Evolutionary conservation across 495 filamentous ascomycete genomes (phyloP).

Genomic region (Pyrenula massariospora): DNA sequence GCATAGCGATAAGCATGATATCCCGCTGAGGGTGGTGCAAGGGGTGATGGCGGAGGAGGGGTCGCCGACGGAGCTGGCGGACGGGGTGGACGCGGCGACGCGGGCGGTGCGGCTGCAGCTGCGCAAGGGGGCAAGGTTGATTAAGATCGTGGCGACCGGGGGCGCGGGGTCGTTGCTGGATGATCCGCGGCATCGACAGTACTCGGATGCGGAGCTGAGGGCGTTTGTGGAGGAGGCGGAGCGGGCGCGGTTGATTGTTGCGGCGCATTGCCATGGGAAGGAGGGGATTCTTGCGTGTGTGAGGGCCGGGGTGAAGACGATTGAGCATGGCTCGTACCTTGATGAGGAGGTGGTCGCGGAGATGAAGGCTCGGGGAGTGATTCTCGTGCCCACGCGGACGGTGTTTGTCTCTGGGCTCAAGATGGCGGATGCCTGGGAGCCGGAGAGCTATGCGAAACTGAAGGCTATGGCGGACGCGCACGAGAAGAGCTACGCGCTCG

Average conservation of each 20-base stretch:
- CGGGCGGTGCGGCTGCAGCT: slow-evolving; percentile 34
- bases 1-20: slow-evolving; percentile 31
- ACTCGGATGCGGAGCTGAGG: slow-evolving; percentile 33
- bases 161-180: slow-evolving; percentile 34
- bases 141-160: slow-evolving; percentile 38
- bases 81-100: slow-evolving; percentile 35
- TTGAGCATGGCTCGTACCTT: slow-evolving; percentile 32
- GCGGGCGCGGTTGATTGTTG: slow-evolving; percentile 28
- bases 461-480: slow-evolving; percentile 20
- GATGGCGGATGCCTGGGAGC: slow-evolving; percentile 15
- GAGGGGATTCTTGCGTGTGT: slow-evolving; percentile 36
- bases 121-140: slow-evolving; percentile 33
- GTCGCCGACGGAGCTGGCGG: slow-evolving; percentile 19
- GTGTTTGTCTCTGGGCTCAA: slow-evolving; percentile 23
- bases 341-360: slow-evolving; percentile 32
- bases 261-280: slow-evolving; percentile 40
- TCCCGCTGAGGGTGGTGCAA: slow-evolving; percentile 21
- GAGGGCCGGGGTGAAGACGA: slow-evolving; percentile 28
- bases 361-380: slow-evolving; percentile 30
- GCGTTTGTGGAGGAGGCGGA: slow-evolving; percentile 36
- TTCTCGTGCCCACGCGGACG: slow-evolving; percentile 31
- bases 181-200: slow-evolving; percentile 33
- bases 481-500: slow-evolving; percentile 19
- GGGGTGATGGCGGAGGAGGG: background rate
- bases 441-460: slow-evolving; percentile 26